phyloP scores from a whole-genome alignment of 1,284 basidiomycete species.

The Rugiboletus extremiorientalis region DNA sequence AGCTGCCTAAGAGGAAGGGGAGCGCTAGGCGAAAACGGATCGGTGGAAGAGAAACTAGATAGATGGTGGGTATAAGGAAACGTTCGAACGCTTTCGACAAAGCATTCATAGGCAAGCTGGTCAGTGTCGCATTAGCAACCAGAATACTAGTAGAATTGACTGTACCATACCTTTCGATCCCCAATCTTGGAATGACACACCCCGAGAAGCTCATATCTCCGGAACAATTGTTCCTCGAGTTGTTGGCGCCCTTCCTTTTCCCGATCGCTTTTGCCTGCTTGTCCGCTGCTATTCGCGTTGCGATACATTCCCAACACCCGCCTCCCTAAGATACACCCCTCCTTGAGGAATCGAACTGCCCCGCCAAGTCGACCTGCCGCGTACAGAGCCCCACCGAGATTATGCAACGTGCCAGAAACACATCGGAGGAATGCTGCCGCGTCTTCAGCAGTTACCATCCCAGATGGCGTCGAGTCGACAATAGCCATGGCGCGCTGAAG shows the following conservation, averaged over 20 bases:
- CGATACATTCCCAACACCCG: constrained; percentile 41
- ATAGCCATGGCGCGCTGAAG: constrained; percentile 46
- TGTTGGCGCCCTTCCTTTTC: constrained; percentile 55
- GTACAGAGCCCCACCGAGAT: constrained; percentile 62
- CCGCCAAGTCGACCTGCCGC: constrained; percentile 57
- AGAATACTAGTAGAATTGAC: not conserved
- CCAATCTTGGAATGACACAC: constrained; percentile 73
- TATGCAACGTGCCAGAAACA: constrained; percentile 66
- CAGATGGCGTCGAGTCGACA: constrained; percentile 24
- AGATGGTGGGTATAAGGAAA: constrained; percentile 49
- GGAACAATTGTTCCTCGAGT: constrained; percentile 61
- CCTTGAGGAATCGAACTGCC: constrained; percentile 63
- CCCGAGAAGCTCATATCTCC: constrained; percentile 78
- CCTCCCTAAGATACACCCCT: constrained; percentile 55
- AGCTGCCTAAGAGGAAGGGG: constrained; percentile 51
- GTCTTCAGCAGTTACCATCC: constrained; percentile 24
- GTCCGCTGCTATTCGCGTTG: not conserved
- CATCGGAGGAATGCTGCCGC: constrained; percentile 60
- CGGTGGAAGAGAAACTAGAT: constrained; percentile 28
- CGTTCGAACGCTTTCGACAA: constrained; percentile 48
- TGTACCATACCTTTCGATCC: constrained; percentile 58
- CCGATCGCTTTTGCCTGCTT: constrained; percentile 27
- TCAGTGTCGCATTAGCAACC: constrained; percentile 7
- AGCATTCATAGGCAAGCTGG: constrained; percentile 62
- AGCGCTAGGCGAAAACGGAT: constrained; percentile 32